phyloP scores from a whole-genome alignment of 106 monocot genomes.

The Dactylorhiza incarnata region DNA sequence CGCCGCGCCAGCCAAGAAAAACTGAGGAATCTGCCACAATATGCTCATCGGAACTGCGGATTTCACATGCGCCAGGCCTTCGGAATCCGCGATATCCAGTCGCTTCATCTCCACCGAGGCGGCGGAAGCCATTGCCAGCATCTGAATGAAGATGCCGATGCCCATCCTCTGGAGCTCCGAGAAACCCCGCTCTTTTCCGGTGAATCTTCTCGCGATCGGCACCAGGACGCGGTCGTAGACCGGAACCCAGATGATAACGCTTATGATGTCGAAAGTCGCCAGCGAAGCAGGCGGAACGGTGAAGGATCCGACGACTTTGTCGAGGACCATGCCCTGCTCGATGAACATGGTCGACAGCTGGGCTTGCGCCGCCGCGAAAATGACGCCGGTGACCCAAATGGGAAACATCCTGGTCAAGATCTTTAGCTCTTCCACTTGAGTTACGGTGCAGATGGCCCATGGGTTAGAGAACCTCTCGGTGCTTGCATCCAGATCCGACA shows the following conservation, averaged over 20 bases:
- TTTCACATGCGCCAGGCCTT: constrained; percentile 30
- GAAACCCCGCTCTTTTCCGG: constrained; percentile 55
- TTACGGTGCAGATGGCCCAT: constrained; percentile 60
- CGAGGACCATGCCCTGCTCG: constrained; percentile 67
- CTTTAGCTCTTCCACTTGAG: constrained; percentile 71
- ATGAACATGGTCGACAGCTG: constrained; percentile 58
- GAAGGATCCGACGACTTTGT: constrained; percentile 32
- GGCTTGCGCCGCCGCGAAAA: constrained; percentile 42
- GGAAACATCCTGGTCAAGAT: constrained; percentile 60
- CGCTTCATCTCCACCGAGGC: constrained; percentile 51
- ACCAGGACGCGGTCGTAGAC: constrained; percentile 50
- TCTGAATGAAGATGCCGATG: constrained; percentile 51
- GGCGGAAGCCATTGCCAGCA: constrained; percentile 42
- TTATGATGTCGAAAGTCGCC: constrained; percentile 45
- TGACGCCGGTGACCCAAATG: constrained; percentile 45
- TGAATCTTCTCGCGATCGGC: constrained; percentile 38
- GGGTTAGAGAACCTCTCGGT: constrained; percentile 25
- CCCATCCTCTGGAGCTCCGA: constrained; percentile 57
- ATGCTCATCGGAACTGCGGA: constrained; percentile 46
- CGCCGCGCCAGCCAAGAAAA: constrained; percentile 38
- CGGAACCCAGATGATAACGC: constrained; percentile 52
- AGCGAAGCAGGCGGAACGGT: constrained; percentile 59
- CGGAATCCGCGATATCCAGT: constrained; percentile 28
- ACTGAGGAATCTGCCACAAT: constrained; percentile 64
- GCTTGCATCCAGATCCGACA: constrained; percentile 17